Percentiles rank a stretch among this genome's conserved stretches.
phyloP scores from a whole-genome alignment of 306 rosid species.

The Albizia julibrissin region DNA sequence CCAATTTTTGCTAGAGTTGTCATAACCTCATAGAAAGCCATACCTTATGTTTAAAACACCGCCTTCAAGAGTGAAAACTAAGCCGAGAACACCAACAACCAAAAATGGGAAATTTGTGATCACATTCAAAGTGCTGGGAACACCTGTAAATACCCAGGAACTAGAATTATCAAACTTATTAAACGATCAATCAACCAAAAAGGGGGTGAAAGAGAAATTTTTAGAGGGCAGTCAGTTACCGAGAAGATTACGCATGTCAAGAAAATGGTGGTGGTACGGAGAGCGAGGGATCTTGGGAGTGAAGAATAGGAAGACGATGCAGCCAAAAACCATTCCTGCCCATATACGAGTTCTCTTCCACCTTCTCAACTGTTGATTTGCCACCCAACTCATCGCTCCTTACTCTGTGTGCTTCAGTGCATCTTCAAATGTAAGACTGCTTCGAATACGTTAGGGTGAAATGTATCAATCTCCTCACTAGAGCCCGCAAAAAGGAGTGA shows the following conservation, averaged over 20 bases:
- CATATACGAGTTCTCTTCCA: conserved; percentile 46
- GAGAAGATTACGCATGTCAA: conserved; percentile 69
- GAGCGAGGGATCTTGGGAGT: conserved; percentile 61
- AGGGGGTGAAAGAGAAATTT: not conserved
- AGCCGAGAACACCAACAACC: conserved; percentile 69
- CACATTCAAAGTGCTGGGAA: conserved; percentile 73
- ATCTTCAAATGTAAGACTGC: not conserved
- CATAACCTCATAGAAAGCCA: not conserved
- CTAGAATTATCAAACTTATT: conserved; percentile 15
- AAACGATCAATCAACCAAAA: conserved; percentile 15
- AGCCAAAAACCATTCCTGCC: conserved; percentile 45
- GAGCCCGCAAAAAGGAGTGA: not conserved
- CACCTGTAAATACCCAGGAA: conserved; percentile 52
- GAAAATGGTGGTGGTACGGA: conserved; percentile 47
- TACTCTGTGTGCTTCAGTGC: not conserved
- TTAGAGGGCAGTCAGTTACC: conserved; percentile 39
- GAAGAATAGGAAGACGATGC: conserved; percentile 39
- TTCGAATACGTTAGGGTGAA: not conserved
- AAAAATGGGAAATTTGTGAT: conserved; percentile 71
- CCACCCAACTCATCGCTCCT: conserved; percentile 44
- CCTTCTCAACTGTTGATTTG: conserved; percentile 41
- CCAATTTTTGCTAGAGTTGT: not conserved
- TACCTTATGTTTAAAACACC: conserved; percentile 59
- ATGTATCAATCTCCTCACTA: not conserved
- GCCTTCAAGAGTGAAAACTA: conserved; percentile 57